phyloP scores from a whole-genome alignment of 441 rosid species.

The Gossypium trilobum region DNA sequence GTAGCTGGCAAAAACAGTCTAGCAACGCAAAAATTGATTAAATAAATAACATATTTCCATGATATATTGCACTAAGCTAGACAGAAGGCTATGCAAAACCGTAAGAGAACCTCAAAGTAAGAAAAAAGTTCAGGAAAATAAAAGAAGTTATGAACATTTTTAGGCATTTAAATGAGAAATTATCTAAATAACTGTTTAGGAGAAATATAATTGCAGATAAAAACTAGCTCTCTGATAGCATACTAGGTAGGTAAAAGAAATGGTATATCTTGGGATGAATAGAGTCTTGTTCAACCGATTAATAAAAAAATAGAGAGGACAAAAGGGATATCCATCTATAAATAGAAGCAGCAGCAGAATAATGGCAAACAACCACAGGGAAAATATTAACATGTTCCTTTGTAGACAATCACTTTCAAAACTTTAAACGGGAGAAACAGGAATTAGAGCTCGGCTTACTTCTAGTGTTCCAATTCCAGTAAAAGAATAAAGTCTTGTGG shows the following conservation, averaged over 20 bases:
- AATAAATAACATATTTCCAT: neutral
- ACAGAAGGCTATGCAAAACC: neutral
- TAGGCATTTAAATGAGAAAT: neutral
- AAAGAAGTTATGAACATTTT: neutral
- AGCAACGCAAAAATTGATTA: conserved; percentile 15
- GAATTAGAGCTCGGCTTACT: conserved; percentile 40
- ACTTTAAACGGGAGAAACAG: neutral
- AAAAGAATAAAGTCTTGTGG: conserved; percentile 89
- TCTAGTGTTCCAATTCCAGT: conserved; percentile 91
- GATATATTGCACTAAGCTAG: neutral
- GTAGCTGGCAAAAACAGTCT: conserved; percentile 67
- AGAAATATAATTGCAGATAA: neutral
- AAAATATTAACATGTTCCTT: neutral
- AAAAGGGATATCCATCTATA: neutral
- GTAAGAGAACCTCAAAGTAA: conserved; percentile 12
- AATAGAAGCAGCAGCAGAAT: conserved; percentile 3
- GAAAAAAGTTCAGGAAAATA: conserved; percentile 9
- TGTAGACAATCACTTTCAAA: neutral
- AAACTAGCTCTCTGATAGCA: neutral
- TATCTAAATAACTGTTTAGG: conserved; percentile 5
- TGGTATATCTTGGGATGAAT: neutral
- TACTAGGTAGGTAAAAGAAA: neutral
- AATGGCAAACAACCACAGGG: neutral
- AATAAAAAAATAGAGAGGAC: neutral
- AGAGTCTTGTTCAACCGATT: neutral